Conservation (phyloP, 371 early-diverging fungal genomes). For the Mucor irregularis region DNA sequence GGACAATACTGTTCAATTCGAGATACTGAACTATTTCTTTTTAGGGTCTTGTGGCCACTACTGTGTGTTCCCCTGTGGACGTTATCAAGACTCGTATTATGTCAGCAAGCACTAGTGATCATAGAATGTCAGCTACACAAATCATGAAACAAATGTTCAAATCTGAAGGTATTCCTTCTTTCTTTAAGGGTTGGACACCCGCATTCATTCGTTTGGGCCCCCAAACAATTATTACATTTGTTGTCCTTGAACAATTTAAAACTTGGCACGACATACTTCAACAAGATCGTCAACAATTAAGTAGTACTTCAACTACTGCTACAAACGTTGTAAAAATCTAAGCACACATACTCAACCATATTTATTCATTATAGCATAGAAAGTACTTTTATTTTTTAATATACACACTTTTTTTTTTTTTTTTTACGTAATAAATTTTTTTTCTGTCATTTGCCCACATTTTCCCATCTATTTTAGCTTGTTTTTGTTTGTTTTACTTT, state of each 20-base stretch:
- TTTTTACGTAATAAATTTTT: background rate
- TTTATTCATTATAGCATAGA: background rate
- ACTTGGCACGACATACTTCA: constrained; percentile 26
- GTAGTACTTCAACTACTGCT: background rate
- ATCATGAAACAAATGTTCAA: constrained; percentile 62
- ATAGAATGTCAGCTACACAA: constrained; percentile 36
- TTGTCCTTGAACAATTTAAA: constrained; percentile 77
- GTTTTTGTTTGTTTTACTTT: too few species aligned
- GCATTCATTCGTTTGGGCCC: constrained; percentile 82
- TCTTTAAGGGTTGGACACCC: constrained; percentile 91
- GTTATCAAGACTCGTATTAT: constrained; percentile 91
- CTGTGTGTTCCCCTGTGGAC: constrained; percentile 84
- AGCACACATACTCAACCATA: background rate
- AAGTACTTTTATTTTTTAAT: background rate
- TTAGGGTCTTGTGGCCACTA: constrained; percentile 90
- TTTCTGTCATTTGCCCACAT: background rate
- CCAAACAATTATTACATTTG: constrained; percentile 86
- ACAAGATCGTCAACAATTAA: background rate
- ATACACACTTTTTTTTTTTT: background rate
- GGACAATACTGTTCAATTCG: background rate
- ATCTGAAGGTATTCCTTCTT: constrained; percentile 74
- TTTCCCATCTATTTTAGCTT: background rate
- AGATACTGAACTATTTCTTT: constrained; percentile 6
- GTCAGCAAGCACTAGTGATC: constrained; percentile 53
- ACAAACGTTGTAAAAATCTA: background rate